Evolutionary conservation across 2,329 filamentous ascomycete genomes (phyloP), one percentile per base, ranked within the genome.

Genomic region (Ophiostoma perfectum): DNA sequence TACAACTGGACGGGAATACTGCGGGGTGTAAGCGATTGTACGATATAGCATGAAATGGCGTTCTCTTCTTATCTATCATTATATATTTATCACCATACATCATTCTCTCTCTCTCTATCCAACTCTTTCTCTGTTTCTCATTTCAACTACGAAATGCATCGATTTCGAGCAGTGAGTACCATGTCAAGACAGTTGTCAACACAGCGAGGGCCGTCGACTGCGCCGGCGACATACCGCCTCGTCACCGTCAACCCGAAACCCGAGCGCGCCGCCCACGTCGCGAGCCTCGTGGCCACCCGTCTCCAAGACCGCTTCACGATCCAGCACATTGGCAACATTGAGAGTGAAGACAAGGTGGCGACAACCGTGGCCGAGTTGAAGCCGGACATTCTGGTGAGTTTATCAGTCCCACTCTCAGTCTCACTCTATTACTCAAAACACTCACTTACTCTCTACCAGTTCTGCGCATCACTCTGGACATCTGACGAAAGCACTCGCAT

Each of bases 161-260:
- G n/a, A 16, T 52, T 52, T 27, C 27, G 27, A 27, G 27, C 27
- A 27, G 27, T 27, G 27, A 27, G 27, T 27, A 27, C 27, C 27
- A 27, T 27, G 27, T 27, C 11, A 18, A n/a, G 18, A 52, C 47
- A 52, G 47, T 4, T 12, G 42, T 52, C 16, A 5, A 18, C 16
- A 52, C 42, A 52, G 18, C 18, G 47, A 52, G 16, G 18, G n/a
- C 16, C 65, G 11, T 42, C 65, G 65, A 12, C 52, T 14, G 11
- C 52, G 2, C 2, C 55, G 1, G 60, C 64, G 7, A 65, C 62
- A n/a, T 90, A 82, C 77, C 84, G 81, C 73, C 82, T 90, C 11
- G 83, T 90, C 41, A 90, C 87, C 1, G 87, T 90, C 72, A 90
- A 90, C 78, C 89, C 84, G 1, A 86, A 83, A 1, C 88, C 88